Conservation (phyloP, 495 filamentous ascomycete genomes). For the Talaromyces stipitatus region DNA sequence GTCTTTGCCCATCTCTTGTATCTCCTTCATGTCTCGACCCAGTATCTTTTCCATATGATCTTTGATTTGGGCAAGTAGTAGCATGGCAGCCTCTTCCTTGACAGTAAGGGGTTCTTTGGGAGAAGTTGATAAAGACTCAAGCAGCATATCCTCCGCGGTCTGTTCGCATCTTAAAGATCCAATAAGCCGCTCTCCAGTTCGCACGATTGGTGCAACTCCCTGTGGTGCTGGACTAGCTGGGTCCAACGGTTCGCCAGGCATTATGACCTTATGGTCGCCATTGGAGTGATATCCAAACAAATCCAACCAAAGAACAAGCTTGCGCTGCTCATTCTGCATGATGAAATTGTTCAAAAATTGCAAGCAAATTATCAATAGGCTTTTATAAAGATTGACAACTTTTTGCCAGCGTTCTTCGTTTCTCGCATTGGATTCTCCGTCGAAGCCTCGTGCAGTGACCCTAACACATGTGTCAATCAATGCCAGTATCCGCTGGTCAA, state of each 20-base stretch:
- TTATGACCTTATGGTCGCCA: constrained; percentile 44
- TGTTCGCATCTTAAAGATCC: constrained; percentile 40
- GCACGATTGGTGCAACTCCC: constrained; percentile 37
- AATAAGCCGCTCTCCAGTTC: constrained; percentile 37
- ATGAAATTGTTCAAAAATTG: constrained; percentile 91
- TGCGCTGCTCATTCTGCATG: constrained; percentile 83
- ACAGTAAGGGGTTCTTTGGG: constrained; percentile 40
- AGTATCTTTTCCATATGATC: constrained; percentile 45
- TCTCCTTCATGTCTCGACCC: constrained; percentile 36
- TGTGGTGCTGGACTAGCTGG: constrained; percentile 24
- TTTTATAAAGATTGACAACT: constrained; percentile 73
- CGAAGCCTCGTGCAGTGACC: constrained; percentile 83
- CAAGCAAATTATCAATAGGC: constrained; percentile 77
- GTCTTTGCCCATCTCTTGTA: constrained; percentile 42
- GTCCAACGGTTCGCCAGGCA: constrained; percentile 37
- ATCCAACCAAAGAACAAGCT: constrained; percentile 85
- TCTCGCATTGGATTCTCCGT: constrained; percentile 62
- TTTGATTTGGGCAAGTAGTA: constrained; percentile 42
- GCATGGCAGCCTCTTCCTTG: constrained; percentile 43
- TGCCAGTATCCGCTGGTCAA: constrained; percentile 77
- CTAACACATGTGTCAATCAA: constrained; percentile 77
- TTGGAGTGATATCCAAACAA: constrained; percentile 63
- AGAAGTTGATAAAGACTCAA: constrained; percentile 42
- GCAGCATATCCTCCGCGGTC: constrained; percentile 37
- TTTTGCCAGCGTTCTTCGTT: constrained; percentile 65